Base-by-base conservation (phyloP, 1,139 yeast species). In the Taphrina confusa region DNA sequence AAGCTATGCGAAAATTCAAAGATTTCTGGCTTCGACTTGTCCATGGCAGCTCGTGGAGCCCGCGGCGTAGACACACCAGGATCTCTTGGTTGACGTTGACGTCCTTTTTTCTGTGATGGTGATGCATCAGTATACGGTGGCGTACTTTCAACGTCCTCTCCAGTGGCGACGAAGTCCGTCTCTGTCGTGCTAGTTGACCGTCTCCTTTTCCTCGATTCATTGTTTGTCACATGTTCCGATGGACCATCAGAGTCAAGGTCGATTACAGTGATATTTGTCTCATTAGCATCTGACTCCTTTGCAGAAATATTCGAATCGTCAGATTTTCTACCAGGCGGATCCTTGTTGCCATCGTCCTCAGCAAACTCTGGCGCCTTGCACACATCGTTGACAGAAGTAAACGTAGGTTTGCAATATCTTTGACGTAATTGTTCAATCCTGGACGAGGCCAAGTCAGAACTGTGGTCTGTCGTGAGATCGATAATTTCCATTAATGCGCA, bases 1-100 rank as follows among this genome's bases (percentile, higher is more conserved):
- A 47, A 47, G n/a, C 23, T 16, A 18, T 47, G 52, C 9, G 52
- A 33, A 12, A 47, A 47, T 18, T 22, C 52, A 18, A 16, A 18
- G n/a, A 25, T 16, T 22, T 0, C 8, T 3, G 42, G 25, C 2
- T 5, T n/a, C n/a, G n/a, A n/a, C n/a, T n/a, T n/a, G n/a, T n/a
- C n/a, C n/a, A n/a, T 37, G 39, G 2, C 18, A n/a, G 39, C 16
- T 11, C 6, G 9, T n/a, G 39, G 16, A 34, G 2, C 39, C n/a
- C n/a, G n/a, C n/a, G n/a, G n/a, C n/a, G n/a, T n/a, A n/a, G n/a
- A n/a, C n/a, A n/a, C n/a, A n/a, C n/a, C n/a, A n/a, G n/a, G n/a
- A n/a, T n/a, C n/a, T n/a, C n/a, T n/a, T n/a, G n/a, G 16, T 16
- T 2, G 39, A 34, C 2, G 39, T 20, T 16, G 33, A 28, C 33